Base-by-base conservation (phyloP, 1,284 basidiomycete species). In the Pyrrhoderma noxium region DNA sequence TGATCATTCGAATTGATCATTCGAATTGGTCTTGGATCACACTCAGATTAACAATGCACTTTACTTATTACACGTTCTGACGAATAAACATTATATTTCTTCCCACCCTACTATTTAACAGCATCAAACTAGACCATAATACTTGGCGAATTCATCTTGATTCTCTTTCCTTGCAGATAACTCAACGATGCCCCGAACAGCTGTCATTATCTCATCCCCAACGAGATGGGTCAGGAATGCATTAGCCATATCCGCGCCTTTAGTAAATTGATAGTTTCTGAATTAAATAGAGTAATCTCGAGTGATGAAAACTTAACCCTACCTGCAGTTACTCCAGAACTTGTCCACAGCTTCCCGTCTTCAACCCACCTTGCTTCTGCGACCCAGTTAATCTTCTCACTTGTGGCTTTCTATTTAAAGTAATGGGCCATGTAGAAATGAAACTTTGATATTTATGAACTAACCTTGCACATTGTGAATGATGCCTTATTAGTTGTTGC, bases 1-100 rank as follows among this genome's bases (percentile, higher is more conserved):
- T 58, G 82, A 76, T 4, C 89, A 65, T 91, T 87, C 60, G 86
- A 87, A 58, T n/a, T n/a, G n/a, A n/a, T n/a, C n/a, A n/a, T n/a
- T n/a, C n/a, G n/a, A n/a, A n/a, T n/a, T n/a, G n/a, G n/a, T n/a
- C n/a, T n/a, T n/a, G n/a, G n/a, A n/a, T n/a, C n/a, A n/a, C n/a
- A n/a, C n/a, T n/a, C n/a, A n/a, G n/a, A n/a, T n/a, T n/a, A n/a
- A n/a, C n/a, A n/a, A n/a, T n/a, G n/a, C n/a, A n/a, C n/a, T n/a
- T n/a, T n/a, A n/a, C n/a, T n/a, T n/a, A n/a, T n/a, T n/a, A n/a
- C n/a, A n/a, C n/a, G n/a, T n/a, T n/a, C n/a, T n/a, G n/a, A n/a
- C n/a, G n/a, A n/a, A n/a, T n/a, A n/a, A n/a, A n/a, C n/a, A n/a
- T n/a, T n/a, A n/a, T n/a, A n/a, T n/a, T n/a, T n/a, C n/a, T n/a